Percentiles rank a stretch among this genome's conserved stretches.
These are phyloP conservation scores for Heterobasidion occidentale DNA, from an alignment of 1,284 basidiomycete genomes.

Conservation along the genomic window DNA sequence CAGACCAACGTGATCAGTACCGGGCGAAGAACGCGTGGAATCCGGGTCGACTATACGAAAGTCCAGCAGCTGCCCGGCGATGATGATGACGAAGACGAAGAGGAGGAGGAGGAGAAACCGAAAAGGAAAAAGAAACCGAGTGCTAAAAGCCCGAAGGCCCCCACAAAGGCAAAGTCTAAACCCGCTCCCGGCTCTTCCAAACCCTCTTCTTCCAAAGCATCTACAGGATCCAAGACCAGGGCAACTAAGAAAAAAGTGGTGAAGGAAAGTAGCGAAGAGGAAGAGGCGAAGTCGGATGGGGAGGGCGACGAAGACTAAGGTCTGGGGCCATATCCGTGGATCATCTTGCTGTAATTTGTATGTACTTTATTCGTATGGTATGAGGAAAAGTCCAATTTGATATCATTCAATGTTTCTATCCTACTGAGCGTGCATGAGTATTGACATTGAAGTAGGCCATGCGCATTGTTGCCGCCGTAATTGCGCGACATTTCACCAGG, in stretches of 20 bases:
- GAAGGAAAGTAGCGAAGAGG: constrained; percentile 9
- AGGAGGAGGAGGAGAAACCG: constrained; percentile 15
- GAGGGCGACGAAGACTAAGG: constrained; percentile 7
- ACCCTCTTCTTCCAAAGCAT: constrained; percentile 3
- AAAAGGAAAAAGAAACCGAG: constrained; percentile 11
- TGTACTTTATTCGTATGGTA: too few relatives aligned
- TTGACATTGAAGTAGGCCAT: too few relatives aligned
- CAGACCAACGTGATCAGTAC: constrained; percentile 20
- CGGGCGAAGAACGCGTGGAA: constrained; percentile 25
- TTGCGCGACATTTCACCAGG: too few relatives aligned
- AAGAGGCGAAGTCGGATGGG: constrained; percentile 12
- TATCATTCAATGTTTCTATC: too few relatives aligned
- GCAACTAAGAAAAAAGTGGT: constrained; percentile 10
- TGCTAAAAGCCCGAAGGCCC: background rate
- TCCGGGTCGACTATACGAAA: constrained; percentile 28
- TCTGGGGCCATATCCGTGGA: too few relatives aligned
- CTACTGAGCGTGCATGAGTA: too few relatives aligned
- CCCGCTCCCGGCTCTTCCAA: constrained; percentile 7
- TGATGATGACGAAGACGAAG: constrained; percentile 22
- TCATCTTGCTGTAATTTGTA: too few relatives aligned
- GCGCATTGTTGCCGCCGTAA: too few relatives aligned
- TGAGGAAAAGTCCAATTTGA: too few relatives aligned
- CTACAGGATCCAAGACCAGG: constrained; percentile 7
- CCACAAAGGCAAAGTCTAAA: constrained; percentile 6
- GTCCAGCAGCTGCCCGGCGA: constrained; percentile 17